phyloP scores from a whole-genome alignment of 768 basidiomycete species.

The Omphalotus guepiniiformis region DNA sequence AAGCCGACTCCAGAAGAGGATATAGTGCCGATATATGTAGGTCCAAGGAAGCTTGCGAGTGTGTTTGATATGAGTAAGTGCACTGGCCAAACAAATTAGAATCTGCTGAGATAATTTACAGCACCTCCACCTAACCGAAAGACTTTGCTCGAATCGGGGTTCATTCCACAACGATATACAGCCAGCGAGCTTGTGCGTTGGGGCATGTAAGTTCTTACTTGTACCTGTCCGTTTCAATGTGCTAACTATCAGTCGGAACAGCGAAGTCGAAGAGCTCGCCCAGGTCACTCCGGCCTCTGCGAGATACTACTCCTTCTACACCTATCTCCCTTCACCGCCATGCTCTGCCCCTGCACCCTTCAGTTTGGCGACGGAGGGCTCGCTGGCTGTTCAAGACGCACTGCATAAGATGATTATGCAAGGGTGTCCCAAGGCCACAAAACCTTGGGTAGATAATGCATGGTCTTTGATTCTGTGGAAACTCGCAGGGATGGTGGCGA shows the following conservation, averaged over 20 bases:
- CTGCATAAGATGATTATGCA: conserved; percentile 46
- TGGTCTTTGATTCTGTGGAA: conserved; percentile 95
- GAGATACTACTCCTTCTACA: conserved; percentile 56
- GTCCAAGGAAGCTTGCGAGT: too few species aligned
- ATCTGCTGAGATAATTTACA: not conserved
- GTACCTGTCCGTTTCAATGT: not conserved
- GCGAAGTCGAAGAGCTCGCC: conserved; percentile 45
- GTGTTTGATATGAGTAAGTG: conserved; percentile 46
- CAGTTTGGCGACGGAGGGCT: not conserved
- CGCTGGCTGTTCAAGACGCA: conserved; percentile 42
- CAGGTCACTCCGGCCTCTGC: conserved; percentile 56
- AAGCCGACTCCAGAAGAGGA: too few species aligned
- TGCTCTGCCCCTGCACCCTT: conserved; percentile 18
- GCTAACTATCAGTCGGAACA: conserved; percentile 20
- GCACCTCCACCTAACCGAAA: conserved; percentile 30
- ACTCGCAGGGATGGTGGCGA: conserved; percentile 74
- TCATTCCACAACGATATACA: conserved; percentile 45
- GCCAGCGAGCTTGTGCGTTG: conserved; percentile 39
- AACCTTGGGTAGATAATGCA: conserved; percentile 88
- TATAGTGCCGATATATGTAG: too few species aligned
- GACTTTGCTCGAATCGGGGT: conserved; percentile 44
- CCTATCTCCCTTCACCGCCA: conserved; percentile 26
- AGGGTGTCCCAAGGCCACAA: conserved; percentile 67
- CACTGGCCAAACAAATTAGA: not conserved
- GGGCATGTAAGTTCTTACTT: conserved; percentile 43